A percentile compares a stretch with the other conserved stretches of the same genome.
These are phyloP conservation scores for Crithidia acanthocephali DNA, from an alignment of 208 protist species.

Conservation along the genomic window DNA sequence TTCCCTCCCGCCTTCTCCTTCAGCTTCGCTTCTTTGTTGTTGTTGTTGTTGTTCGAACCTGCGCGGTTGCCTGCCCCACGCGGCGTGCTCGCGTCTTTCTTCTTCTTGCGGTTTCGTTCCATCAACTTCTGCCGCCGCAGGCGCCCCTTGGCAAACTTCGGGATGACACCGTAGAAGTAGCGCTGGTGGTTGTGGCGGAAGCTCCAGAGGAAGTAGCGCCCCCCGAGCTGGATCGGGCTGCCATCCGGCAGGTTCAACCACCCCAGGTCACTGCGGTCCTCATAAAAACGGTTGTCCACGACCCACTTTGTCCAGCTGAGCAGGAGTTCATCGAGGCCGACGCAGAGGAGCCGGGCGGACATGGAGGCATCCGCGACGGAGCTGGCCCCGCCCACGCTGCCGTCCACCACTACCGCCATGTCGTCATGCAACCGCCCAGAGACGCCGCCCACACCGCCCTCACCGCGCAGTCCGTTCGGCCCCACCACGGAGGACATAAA, in stretches of 20 bases:
- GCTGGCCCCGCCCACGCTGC: constrained; percentile 1
- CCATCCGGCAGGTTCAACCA: constrained; percentile 44
- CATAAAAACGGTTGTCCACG: constrained; percentile 54
- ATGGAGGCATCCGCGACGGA: constrained; percentile 30
- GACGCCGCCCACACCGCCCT: not conserved
- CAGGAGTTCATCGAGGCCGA: constrained; percentile 49
- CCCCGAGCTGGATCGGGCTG: constrained; percentile 41
- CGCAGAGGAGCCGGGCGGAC: constrained; percentile 40
- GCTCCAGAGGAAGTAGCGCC: constrained; percentile 70
- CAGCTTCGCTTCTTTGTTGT: constrained; percentile 1
- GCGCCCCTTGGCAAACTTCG: constrained; percentile 62
- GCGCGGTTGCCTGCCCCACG: not conserved
- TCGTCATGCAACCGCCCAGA: not conserved
- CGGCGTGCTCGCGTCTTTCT: constrained; percentile 7
- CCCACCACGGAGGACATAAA: constrained; percentile 1
- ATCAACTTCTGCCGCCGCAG: constrained; percentile 38
- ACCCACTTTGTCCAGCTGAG: constrained; percentile 64
- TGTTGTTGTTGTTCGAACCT: not conserved
- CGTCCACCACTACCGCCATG: constrained; percentile 9
- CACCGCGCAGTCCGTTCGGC: not conserved
- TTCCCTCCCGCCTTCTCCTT: not conserved
- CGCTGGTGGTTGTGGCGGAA: constrained; percentile 52
- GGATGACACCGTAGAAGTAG: constrained; percentile 71
- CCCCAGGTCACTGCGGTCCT: constrained; percentile 46
- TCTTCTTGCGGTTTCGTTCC: constrained; percentile 39